A percentile compares a stretch with the other conserved stretches of the same genome.
Evolutionary conservation across 345 rosid species (phyloP).

Genomic region (Citrus medica): DNA sequence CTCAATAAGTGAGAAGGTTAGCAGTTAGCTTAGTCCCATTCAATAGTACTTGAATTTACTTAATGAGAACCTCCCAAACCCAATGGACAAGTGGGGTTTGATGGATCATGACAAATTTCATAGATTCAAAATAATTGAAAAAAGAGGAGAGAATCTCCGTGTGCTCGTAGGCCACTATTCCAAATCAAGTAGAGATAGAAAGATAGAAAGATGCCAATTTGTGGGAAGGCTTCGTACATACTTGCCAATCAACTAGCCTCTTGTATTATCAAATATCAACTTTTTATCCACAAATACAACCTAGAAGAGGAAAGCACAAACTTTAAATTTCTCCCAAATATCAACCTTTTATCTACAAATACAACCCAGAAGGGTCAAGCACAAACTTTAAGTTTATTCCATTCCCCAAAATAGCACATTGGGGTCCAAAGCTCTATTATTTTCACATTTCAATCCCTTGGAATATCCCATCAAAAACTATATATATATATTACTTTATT

Average conservation of each 20-base stretch:
- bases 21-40: too few species aligned
- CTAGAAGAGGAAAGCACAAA: slow-evolving; percentile 30
- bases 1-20: too few species aligned
- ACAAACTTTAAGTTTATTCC: slow-evolving; percentile 9
- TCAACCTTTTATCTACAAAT: not conserved
- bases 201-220: not conserved
- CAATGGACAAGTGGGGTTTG: not conserved
- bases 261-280: not conserved
- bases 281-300: not conserved
- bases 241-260: not conserved
- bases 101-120: not conserved
- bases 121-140: not conserved
- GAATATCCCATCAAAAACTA: too few species aligned
- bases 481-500: too few species aligned
- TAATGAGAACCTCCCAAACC: not conserved
- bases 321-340: not conserved
- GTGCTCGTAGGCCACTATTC: not conserved
- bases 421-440: not conserved
- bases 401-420: slow-evolving; percentile 25
- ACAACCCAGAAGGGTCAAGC: slow-evolving; percentile 27
- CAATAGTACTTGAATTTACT: not conserved
- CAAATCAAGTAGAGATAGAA: not conserved
- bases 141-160: not conserved
- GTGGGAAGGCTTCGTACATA: too few species aligned
- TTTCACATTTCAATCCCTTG: not conserved